Percentiles rank a stretch among this genome's conserved stretches.
Conservation (phyloP, 805 yeast genomes). For the Kodamaea kaohsiungensis region DNA sequence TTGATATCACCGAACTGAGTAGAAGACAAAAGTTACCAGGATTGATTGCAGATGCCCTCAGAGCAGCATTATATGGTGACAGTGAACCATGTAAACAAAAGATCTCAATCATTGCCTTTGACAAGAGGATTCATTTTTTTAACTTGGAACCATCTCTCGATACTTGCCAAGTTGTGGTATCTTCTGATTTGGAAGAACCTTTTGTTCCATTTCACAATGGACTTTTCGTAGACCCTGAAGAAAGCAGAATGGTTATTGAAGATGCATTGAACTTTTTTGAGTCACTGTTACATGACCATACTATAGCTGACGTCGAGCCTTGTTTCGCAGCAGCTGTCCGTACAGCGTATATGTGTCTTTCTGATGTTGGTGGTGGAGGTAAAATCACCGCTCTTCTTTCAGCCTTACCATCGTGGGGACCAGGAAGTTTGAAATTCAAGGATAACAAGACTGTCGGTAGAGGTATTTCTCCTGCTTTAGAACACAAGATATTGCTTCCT, state of each 20-base stretch:
- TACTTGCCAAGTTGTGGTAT: constrained; percentile 57
- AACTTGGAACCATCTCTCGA: constrained; percentile 60
- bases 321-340: constrained; percentile 79
- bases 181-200: constrained; percentile 73
- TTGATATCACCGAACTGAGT: constrained; percentile 67
- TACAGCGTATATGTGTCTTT: constrained; percentile 64
- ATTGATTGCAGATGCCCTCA: constrained; percentile 68
- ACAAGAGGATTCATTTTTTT: constrained; percentile 69
- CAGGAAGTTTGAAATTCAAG: constrained; percentile 62
- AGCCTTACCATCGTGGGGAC: constrained; percentile 76
- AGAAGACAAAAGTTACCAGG: constrained; percentile 59
- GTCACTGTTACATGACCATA: constrained; percentile 35
- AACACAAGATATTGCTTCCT: constrained; percentile 56
- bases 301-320: constrained; percentile 54
- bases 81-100: constrained; percentile 18
- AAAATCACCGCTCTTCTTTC: constrained; percentile 71
- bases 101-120: constrained; percentile 75
- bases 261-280: constrained; percentile 66
- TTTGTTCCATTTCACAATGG: constrained; percentile 82
- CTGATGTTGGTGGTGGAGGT: constrained; percentile 70
- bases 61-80: constrained; percentile 49
- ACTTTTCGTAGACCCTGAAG: constrained; percentile 75
- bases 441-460: constrained; percentile 41
- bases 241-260: constrained; percentile 62
- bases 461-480: constrained; percentile 40